Conservation (phyloP, 345 rosid species). For the Aquilaria sinensis region DNA sequence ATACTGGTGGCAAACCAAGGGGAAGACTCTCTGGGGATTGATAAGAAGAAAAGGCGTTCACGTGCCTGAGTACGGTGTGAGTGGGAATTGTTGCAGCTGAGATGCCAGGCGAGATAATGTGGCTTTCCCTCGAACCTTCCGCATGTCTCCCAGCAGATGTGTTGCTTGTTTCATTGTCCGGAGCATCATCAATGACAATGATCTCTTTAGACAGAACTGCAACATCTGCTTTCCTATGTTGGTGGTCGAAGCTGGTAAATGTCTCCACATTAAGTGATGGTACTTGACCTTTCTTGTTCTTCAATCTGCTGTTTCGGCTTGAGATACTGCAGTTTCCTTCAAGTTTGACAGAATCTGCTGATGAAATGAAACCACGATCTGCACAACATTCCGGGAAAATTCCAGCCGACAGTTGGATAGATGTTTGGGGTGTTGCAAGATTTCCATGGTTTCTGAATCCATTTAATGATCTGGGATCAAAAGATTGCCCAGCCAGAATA, state of each 20-base stretch:
- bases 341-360: conserved; percentile 21
- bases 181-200: conserved; percentile 46
- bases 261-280: conserved; percentile 12
- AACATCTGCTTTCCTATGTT: conserved; percentile 19
- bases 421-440: conserved; percentile 17
- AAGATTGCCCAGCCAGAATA: conserved; percentile 17
- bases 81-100: conserved; percentile 15
- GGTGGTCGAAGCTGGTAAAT: conserved; percentile 13
- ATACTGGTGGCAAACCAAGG: conserved; percentile 14
- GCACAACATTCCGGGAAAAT: conserved; percentile 17
- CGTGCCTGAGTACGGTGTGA: conserved; percentile 16
- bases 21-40: conserved; percentile 26
- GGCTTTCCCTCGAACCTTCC: conserved; percentile 21
- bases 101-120: conserved; percentile 19
- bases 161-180: conserved; percentile 25
- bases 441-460: conserved; percentile 15
- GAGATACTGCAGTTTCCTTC: conserved; percentile 21
- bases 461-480: conserved; percentile 22
- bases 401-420: conserved; percentile 22
- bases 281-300: conserved; percentile 18
- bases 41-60: conserved; percentile 24
- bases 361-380: conserved; percentile 17
- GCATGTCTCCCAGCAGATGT: conserved; percentile 13
- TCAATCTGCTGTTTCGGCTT: conserved; percentile 13
- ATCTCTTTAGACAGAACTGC: conserved; percentile 29